These are phyloP conservation scores for Schoenoplectus tabernaemontani DNA, from an alignment of 202 grass and related monocot species.

Conservation along the genomic window DNA sequence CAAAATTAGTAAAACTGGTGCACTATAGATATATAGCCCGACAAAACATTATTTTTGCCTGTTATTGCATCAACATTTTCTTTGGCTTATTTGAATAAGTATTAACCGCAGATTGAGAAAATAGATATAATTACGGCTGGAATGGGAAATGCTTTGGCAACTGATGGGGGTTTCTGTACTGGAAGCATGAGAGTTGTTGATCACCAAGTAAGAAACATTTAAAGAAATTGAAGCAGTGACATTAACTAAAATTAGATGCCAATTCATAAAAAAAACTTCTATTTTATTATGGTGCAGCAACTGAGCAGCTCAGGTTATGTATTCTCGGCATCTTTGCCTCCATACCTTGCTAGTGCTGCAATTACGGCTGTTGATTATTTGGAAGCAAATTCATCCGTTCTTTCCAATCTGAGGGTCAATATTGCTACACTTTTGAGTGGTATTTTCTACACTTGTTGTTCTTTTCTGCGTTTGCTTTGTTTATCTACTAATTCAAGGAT, in stretches of 20 bases:
- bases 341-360: conserved; percentile 79
- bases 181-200: conserved; percentile 93
- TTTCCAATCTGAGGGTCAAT: conserved; percentile 49
- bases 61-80: neutral
- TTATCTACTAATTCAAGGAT: neutral
- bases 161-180: conserved; percentile 94
- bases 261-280: neutral
- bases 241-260: neutral
- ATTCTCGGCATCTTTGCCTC: conserved; percentile 80
- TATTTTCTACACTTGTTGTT: conserved; percentile 4
- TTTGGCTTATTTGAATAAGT: conserved; percentile 16
- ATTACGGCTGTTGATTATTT: conserved; percentile 77
- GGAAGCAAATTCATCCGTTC: conserved; percentile 66
- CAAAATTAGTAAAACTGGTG: neutral
- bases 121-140: conserved; percentile 99
- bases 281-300: conserved; percentile 41
- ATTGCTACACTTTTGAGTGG: conserved; percentile 50
- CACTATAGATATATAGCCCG: neutral
- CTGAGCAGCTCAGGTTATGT: conserved; percentile 83
- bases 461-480: neutral
- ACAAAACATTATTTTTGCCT: neutral
- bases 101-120: conserved; percentile 67
- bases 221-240: neutral
- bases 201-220: conserved; percentile 63
- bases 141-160: conserved; percentile 91